These are phyloP conservation scores for Asterophora lycoperdoides DNA, from an alignment of 768 basidiomycete species.

Conservation along the genomic window DNA sequence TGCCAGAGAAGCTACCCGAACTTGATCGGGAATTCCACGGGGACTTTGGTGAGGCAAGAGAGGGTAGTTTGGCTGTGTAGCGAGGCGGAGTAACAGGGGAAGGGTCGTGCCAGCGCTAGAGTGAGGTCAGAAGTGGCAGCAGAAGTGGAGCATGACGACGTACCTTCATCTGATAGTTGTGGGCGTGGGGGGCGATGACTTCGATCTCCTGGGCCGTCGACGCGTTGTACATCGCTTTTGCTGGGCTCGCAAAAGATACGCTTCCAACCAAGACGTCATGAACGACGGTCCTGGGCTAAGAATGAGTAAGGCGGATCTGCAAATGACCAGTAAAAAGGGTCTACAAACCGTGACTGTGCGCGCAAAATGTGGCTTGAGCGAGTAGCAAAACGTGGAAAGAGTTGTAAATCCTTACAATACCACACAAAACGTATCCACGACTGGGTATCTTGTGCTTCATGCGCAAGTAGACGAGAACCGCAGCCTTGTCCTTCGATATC, in stretches of 20 bases:
- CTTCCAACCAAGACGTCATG: constrained; percentile 74
- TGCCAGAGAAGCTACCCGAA: constrained; percentile 11
- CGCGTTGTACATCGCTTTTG: constrained; percentile 74
- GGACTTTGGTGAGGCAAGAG: constrained; percentile 29
- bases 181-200: constrained; percentile 58
- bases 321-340: neutral
- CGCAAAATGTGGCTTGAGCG: constrained; percentile 1
- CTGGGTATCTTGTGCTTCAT: constrained; percentile 76
- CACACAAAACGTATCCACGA: constrained; percentile 71
- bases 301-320: constrained; percentile 1
- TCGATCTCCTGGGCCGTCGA: constrained; percentile 82
- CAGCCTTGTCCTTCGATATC: constrained; percentile 75
- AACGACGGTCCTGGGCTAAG: constrained; percentile 52
- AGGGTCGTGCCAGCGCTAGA: constrained; percentile 66
- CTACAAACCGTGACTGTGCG: constrained; percentile 18
- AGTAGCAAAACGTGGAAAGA: constrained; percentile 3
- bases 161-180: constrained; percentile 52
- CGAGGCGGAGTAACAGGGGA: constrained; percentile 57
- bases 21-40: constrained; percentile 23
- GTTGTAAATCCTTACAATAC: constrained; percentile 49
- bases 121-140: constrained; percentile 2
- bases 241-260: constrained; percentile 72
- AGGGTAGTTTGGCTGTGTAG: constrained; percentile 26
- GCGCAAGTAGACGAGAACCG: constrained; percentile 72
- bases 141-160: constrained; percentile 14